Conservation (phyloP, 2,329 filamentous ascomycete genomes). For the Thielaviopsis punctulata region DNA sequence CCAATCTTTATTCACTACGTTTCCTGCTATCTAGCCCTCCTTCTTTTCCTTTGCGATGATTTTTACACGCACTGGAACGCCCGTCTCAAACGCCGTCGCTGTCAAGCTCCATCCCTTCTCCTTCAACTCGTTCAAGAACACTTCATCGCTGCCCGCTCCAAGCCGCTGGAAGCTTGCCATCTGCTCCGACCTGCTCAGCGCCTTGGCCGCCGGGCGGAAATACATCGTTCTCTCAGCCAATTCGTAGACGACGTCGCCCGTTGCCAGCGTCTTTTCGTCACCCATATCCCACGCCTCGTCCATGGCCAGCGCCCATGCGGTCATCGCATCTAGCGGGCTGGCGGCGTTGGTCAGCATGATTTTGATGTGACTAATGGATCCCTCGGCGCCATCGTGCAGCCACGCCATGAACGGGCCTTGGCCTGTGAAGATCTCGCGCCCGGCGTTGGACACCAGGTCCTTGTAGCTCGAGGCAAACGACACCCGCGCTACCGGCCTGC, state of each 20-base stretch:
- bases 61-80: conserved; percentile 20
- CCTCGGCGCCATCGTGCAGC: conserved; percentile 4
- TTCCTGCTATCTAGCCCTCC: background rate
- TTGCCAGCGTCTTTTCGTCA: conserved; percentile 3
- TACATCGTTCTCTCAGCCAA: background rate
- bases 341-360: conserved; percentile 21
- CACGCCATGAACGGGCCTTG: conserved; percentile 7
- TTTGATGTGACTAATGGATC: conserved; percentile 17
- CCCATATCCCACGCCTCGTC: conserved; percentile 21
- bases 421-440: conserved; percentile 18
- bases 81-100: conserved; percentile 22
- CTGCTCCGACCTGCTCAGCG: background rate
- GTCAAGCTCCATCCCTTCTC: conserved; percentile 21
- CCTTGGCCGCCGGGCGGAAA: background rate
- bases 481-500: conserved; percentile 19
- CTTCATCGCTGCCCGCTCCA: conserved; percentile 8
- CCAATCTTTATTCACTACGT: background rate
- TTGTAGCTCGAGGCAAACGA: conserved; percentile 27
- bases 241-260: background rate
- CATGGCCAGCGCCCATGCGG: conserved; percentile 23
- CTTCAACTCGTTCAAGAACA: conserved; percentile 18
- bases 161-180: background rate
- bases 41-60: conserved; percentile 4
- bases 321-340: conserved; percentile 17
- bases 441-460: conserved; percentile 18